Conservation (phyloP, 176 grass and related monocot species). For the Ensete ventricosum region DNA sequence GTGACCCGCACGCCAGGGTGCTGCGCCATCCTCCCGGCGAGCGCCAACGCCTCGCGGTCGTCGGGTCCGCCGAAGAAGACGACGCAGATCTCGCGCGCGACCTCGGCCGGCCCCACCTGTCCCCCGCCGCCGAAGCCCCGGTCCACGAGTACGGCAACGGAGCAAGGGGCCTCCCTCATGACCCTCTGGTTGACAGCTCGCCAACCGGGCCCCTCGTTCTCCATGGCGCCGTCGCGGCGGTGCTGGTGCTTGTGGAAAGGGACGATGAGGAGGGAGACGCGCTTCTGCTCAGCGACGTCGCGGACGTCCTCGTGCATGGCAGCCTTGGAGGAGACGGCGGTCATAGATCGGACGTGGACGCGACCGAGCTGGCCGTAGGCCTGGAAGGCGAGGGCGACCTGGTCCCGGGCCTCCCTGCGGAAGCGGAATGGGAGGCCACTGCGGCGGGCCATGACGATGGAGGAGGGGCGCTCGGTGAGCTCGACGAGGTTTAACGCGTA, state of each 20-base stretch:
- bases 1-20: slow-evolving; percentile 31
- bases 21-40: slow-evolving; percentile 21
- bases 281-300: slow-evolving; percentile 48
- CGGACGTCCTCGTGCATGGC: slow-evolving; percentile 58
- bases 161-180: slow-evolving; percentile 40
- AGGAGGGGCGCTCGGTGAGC: slow-evolving; percentile 40
- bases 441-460: slow-evolving; percentile 46
- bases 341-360: slow-evolving; percentile 30
- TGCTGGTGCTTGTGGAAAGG: slow-evolving; percentile 61
- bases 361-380: slow-evolving; percentile 26
- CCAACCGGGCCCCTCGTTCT: slow-evolving; percentile 32
- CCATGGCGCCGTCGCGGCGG: slow-evolving; percentile 54
- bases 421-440: background rate
- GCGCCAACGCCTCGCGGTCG: slow-evolving; percentile 23
- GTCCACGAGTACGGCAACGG: slow-evolving; percentile 61
- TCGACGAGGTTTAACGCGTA: slow-evolving; percentile 58
- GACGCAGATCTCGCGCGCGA: slow-evolving; percentile 36
- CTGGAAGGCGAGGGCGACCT: slow-evolving; percentile 12
- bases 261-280: slow-evolving; percentile 39
- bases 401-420: background rate
- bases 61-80: slow-evolving; percentile 24
- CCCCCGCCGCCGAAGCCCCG: slow-evolving; percentile 9
- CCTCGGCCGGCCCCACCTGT: background rate
- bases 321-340: slow-evolving; percentile 35
- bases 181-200: slow-evolving; percentile 37